Evolutionary conservation across 2,329 filamentous ascomycete genomes (phyloP).

Genomic region (Clonostachys chloroleuca): DNA sequence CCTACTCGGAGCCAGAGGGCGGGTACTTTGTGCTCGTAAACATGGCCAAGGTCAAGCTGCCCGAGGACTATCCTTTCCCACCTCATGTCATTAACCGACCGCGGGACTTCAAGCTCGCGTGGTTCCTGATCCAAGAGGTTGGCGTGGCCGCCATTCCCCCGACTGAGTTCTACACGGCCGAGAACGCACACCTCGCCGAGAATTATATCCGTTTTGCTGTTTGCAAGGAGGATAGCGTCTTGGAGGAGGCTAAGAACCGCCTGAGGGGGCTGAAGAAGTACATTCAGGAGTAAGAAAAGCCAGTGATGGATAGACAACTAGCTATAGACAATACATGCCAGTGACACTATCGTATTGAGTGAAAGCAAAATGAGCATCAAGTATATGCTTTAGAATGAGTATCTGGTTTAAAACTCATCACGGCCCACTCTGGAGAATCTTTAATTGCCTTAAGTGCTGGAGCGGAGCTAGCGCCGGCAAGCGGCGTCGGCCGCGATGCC

Average conservation of each 20-base stretch:
- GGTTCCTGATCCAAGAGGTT: conserved; percentile 96
- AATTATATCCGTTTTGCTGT: conserved; percentile 94
- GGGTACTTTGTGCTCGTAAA: conserved; percentile 98
- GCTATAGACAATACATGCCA: no score
- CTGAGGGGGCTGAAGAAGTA: conserved; percentile 70
- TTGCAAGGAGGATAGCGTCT: conserved; percentile 86
- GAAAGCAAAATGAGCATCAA: no score
- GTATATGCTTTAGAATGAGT: no score
- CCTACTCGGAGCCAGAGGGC: conserved; percentile 89
- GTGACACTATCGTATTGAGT: no score
- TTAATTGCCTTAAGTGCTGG: no score
- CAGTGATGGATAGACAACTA: no score
- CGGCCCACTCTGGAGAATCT: no score
- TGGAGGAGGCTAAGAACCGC: conserved; percentile 74
- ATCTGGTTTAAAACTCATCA: no score
- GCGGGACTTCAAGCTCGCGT: conserved; percentile 88
- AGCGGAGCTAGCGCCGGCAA: no score
- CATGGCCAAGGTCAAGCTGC: conserved; percentile 81
- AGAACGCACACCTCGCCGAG: conserved; percentile 79
- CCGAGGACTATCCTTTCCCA: conserved; percentile 82
- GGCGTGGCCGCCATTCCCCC: conserved; percentile 95
- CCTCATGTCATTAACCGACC: conserved; percentile 81
- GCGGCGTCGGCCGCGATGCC: no score
- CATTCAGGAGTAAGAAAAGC: conserved; percentile 31
- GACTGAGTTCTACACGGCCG: conserved; percentile 91